Base-by-base conservation (phyloP, 192 early-diverging fungal species). In the Podila clonocystis region DNA sequence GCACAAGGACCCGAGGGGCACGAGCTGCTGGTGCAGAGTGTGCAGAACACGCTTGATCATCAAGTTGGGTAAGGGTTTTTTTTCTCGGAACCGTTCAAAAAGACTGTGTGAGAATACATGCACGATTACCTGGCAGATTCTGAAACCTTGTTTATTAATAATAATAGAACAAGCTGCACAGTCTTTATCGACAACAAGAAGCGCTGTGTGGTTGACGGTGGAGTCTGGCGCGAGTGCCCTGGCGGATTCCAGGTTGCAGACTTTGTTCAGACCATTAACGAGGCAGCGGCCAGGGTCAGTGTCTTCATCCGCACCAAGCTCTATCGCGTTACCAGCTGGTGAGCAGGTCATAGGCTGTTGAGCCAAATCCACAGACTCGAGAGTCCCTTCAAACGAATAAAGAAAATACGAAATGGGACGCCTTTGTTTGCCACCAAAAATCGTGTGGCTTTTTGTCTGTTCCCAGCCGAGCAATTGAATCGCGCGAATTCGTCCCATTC, bases 151-250 rank as follows among this genome's bases (percentile, higher is more conserved):
- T 45, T 0, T 1, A 8, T 45, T 8, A 45, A 9, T 17, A 50
- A 28, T n/a, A 29, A 36, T 65, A 80, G 77, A 28, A 73, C 77
- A 15, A 91, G 90, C 69, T 91, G 90, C 31, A 92, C 91, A 2
- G 84, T 93, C 31, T 87, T 80, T 70, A 85, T 93, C 30, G 70
- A 89, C 41, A 84, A 88, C 31, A 87, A 87, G 73, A 82, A 62
- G 38, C 75, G 89, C 17, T 93, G 92, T 74, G 87, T 92, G 3
- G 74, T 87, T 30, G 92, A 93, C 65, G 84, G 83, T n/a, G 89
- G 87, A 0, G n/a, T 65, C 2, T 80, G 77, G 77, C 71, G 83
- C 11, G 70, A 86, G 13, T 86, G 85, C 34, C 70, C 77, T 22
- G 85, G 70, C 45, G 85, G 85, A 15, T 67, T 41, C 26, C 31